These are phyloP conservation scores for Penicillium manginii DNA, from an alignment of 495 filamentous ascomycete species.

Conservation along the genomic window DNA sequence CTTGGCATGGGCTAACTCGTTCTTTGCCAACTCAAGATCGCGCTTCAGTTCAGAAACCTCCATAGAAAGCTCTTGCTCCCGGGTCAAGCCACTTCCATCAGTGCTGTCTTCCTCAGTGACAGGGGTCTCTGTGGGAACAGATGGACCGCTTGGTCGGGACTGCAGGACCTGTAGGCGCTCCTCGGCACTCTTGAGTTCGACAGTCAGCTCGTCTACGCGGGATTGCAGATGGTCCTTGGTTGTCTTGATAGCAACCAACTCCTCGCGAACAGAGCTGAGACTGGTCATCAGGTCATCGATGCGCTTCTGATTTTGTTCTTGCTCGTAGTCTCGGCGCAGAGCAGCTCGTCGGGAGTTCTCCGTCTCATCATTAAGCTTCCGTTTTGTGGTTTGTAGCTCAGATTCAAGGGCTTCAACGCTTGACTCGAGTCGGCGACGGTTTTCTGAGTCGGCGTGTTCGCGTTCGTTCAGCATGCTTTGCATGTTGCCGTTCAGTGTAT, in stretches of 20 bases:
- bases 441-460: constrained; percentile 82
- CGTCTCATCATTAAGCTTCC: constrained; percentile 79
- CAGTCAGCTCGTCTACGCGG: constrained; percentile 82
- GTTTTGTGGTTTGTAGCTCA: constrained; percentile 77
- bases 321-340: constrained; percentile 84
- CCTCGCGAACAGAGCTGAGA: constrained; percentile 76
- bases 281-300: constrained; percentile 88
- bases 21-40: constrained; percentile 73
- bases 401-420: constrained; percentile 76
- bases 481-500: constrained; percentile 74
- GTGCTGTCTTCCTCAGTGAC: constrained; percentile 39
- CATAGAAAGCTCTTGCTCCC: constrained; percentile 83
- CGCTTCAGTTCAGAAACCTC: constrained; percentile 84
- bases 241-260: constrained; percentile 80
- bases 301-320: constrained; percentile 79
- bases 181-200: constrained; percentile 84
- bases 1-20: constrained; percentile 78
- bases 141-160: constrained; percentile 64
- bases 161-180: constrained; percentile 81
- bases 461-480: constrained; percentile 90
- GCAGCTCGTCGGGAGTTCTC: constrained; percentile 80
- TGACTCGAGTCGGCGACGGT: constrained; percentile 72
- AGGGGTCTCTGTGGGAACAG: constrained; percentile 37
- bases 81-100: constrained; percentile 59
- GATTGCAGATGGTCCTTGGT: constrained; percentile 84